Base-by-base conservation (phyloP, 192 early-diverging fungal species). In the Rhizophagus sp. region DNA sequence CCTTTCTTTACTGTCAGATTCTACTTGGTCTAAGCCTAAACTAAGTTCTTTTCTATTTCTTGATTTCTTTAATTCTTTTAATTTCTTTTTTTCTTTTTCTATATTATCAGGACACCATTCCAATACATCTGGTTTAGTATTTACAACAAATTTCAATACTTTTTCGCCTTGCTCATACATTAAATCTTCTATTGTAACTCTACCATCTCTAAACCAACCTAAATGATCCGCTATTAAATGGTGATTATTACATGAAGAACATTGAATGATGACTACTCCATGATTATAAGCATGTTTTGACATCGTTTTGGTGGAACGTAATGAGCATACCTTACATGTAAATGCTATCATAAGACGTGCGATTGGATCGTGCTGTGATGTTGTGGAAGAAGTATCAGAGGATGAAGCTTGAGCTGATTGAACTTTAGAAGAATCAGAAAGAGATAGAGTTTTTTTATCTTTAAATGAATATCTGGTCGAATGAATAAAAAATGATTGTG, bases 151-250 rank as follows among this genome's bases (percentile, higher is more conserved):
- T 66, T 66, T 66, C 27, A 66, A 2, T 15, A 66, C 64, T 22
- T 70, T 70, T 83, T 95, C 93, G 25, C 95, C 93, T 75, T 91
- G 91, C 62, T 92, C 91, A 75, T 85, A 85, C 83, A 97, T 89
- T 76, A 97, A 86, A 67, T 96, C 91, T 82, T 97, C 95, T 50
- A 99, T 88, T 15, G 89, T 97, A 17, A 89, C 86, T 34, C 82
- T 89, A 1, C 83, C 82, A 81, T 88, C 95, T 82, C 85, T 86
- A 85, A 95, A 99, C 97, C 97, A 99, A 1, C 97, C 98, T 67
- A 98, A 83, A 88, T 99, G 94, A 82, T 99, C 98, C 1, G 98
- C 98, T 85, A 99, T 98, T 73, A 99, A 82, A 82, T 99, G 98
- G 17, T 91, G 86, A 80, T 94, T 96, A 81, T 93, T 88, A 88